A percentile compares a stretch with the other conserved stretches of the same genome.
These are phyloP conservation scores for Sextonia rubra DNA, from an alignment of 164 flowering plant genomes.

Conservation along the genomic window DNA sequence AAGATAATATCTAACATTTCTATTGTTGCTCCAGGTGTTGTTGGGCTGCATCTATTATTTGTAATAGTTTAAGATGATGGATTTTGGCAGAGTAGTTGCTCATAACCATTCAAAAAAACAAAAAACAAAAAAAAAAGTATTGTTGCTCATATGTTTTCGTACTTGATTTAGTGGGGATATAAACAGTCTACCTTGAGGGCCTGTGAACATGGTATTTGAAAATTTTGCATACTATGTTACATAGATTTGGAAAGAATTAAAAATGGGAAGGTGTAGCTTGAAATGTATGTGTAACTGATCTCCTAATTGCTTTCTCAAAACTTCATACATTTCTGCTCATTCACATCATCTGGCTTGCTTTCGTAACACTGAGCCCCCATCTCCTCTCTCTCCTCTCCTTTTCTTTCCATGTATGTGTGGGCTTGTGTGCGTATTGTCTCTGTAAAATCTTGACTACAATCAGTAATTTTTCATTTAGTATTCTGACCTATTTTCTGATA, in stretches of 20 bases:
- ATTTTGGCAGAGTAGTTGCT: no score
- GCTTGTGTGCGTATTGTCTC: not conserved
- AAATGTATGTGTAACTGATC: not conserved
- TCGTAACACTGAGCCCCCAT: not conserved
- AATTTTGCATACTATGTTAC: no score
- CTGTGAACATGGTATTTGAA: no score
- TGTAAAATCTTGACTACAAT: not conserved
- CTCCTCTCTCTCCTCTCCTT: not conserved
- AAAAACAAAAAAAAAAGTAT: no score
- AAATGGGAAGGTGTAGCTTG: not conserved
- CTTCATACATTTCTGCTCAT: not conserved
- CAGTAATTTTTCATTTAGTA: not conserved
- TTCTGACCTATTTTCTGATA: constrained; percentile 1
- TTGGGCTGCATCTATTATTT: not conserved
- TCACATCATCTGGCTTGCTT: not conserved
- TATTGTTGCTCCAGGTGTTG: not conserved
- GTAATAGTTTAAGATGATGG: not conserved
- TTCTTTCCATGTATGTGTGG: not conserved
- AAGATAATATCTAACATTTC: not conserved
- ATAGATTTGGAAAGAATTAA: no score
- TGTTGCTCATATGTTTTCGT: not conserved
- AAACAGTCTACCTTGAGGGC: no score
- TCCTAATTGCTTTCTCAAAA: not conserved
- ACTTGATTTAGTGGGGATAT: not conserved
- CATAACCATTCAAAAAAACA: no score